Percentiles rank a stretch among this genome's conserved stretches.
phyloP scores from a whole-genome alignment of 2,329 filamentous ascomycete genomes.

The Drechslerella stenobrocha region DNA sequence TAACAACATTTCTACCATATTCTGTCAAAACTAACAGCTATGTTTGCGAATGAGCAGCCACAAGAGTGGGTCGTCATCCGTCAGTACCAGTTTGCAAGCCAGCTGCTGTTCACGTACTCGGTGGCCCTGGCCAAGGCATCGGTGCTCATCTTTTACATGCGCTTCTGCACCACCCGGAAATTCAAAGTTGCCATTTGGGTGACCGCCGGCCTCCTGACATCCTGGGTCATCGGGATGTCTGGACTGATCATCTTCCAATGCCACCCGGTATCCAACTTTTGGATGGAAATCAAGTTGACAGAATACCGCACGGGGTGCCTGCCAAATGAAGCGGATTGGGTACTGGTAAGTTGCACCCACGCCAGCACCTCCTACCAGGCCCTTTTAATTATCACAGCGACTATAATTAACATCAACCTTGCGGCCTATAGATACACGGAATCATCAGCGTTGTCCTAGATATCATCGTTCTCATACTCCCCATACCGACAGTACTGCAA shows the following conservation, averaged over 20 bases:
- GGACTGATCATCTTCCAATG: constrained; percentile 47
- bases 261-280: constrained; percentile 38
- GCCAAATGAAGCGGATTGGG: constrained; percentile 38
- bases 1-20: background rate
- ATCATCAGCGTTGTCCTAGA: constrained; percentile 41
- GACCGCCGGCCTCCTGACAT: constrained; percentile 20
- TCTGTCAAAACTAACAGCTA: too few relatives aligned
- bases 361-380: too few relatives aligned
- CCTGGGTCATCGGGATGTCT: constrained; percentile 38
- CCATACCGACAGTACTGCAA: constrained; percentile 33
- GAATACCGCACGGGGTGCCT: constrained; percentile 26
- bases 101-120: constrained; percentile 44
- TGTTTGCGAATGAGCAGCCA: too few relatives aligned
- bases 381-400: background rate
- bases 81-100: constrained; percentile 40
- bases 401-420: background rate
- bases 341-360: constrained; percentile 40
- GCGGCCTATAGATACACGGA: constrained; percentile 26
- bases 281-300: constrained; percentile 38
- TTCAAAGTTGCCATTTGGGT: constrained; percentile 43
- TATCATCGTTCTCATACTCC: constrained; percentile 35
- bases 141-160: constrained; percentile 45
- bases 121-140: constrained; percentile 42
- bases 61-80: constrained; percentile 38
- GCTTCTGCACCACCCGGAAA: constrained; percentile 39